phyloP scores from a whole-genome alignment of 495 filamentous ascomycete genomes.

The Penicillium goetzii region DNA sequence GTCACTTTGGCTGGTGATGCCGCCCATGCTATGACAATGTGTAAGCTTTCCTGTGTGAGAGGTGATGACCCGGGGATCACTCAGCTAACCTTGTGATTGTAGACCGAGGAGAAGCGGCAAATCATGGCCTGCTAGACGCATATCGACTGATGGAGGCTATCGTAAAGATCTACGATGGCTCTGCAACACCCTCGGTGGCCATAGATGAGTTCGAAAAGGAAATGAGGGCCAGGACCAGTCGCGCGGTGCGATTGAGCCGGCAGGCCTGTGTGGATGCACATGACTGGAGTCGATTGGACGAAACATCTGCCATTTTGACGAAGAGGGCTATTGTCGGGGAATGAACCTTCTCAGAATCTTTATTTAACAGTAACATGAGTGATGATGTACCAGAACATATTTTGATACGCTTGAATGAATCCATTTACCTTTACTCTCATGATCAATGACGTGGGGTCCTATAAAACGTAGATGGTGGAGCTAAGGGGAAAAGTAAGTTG shows the following conservation, averaged over 20 bases:
- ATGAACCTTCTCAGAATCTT: slow-evolving; percentile 7
- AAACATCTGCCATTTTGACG: slow-evolving; percentile 33
- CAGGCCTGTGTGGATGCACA: slow-evolving; percentile 65
- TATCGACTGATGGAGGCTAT: slow-evolving; percentile 32
- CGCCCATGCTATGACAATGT: slow-evolving; percentile 65
- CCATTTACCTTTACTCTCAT: background rate
- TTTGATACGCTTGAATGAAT: background rate
- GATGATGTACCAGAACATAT: background rate
- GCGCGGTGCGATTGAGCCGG: slow-evolving; percentile 58
- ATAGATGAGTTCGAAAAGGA: slow-evolving; percentile 56
- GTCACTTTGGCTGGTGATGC: slow-evolving; percentile 63
- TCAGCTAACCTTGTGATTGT: background rate
- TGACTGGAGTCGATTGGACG: slow-evolving; percentile 46
- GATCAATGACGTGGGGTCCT: background rate
- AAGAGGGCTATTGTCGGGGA: slow-evolving; percentile 25
- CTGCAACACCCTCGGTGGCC: slow-evolving; percentile 29
- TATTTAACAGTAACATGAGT: background rate
- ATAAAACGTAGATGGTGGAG: background rate
- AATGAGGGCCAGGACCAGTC: slow-evolving; percentile 51
- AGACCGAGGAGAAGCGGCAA: slow-evolving; percentile 60
- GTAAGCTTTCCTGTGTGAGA: slow-evolving; percentile 31
- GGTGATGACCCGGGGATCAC: background rate
- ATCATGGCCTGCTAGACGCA: slow-evolving; percentile 58
- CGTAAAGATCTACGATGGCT: slow-evolving; percentile 17
- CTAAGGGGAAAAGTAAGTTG: background rate